A percentile compares a stretch with the other conserved stretches of the same genome.
phyloP scores from a whole-genome alignment of 495 filamentous ascomycete genomes.

The Talaromyces trachyspermus region DNA sequence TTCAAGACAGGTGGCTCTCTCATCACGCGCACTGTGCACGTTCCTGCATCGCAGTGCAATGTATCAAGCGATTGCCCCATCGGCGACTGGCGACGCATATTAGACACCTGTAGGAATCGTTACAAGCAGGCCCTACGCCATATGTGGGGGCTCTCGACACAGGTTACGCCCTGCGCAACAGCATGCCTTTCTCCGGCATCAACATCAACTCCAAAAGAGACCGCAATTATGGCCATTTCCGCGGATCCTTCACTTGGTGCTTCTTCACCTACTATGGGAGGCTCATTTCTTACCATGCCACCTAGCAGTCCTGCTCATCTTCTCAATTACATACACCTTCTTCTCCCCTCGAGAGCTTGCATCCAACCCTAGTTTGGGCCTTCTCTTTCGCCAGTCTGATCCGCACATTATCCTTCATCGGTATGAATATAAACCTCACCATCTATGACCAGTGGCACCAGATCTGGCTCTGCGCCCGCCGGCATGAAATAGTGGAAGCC shows the following conservation, averaged over 20 bases:
- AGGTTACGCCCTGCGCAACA: constrained; percentile 45
- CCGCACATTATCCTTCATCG: constrained; percentile 47
- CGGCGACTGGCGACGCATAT: constrained; percentile 35
- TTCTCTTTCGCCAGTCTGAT: constrained; percentile 48
- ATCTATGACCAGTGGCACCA: constrained; percentile 57
- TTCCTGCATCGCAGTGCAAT: constrained; percentile 61
- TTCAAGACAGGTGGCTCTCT: constrained; percentile 58
- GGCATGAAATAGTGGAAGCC: constrained; percentile 55
- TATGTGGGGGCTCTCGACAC: constrained; percentile 66
- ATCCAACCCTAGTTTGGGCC: constrained; percentile 43
- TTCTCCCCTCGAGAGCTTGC: constrained; percentile 37
- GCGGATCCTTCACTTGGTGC: constrained; percentile 23
- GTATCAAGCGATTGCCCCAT: constrained; percentile 41
- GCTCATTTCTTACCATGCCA: constrained; percentile 63
- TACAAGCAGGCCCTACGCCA: constrained; percentile 60
- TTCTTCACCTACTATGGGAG: constrained; percentile 58
- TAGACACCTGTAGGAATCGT: constrained; percentile 46
- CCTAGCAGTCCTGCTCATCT: constrained; percentile 51
- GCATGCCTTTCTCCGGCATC: constrained; percentile 10
- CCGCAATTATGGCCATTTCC: constrained; percentile 19
- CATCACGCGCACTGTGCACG: constrained; percentile 40
- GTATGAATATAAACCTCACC: constrained; percentile 50
- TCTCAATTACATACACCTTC: constrained; percentile 47
- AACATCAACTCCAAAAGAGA: constrained; percentile 13
- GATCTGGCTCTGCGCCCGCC: constrained; percentile 43